These are phyloP conservation scores for Metschnikowia cubensis DNA, from an alignment of 805 yeast genomes.

Conservation along the genomic window DNA sequence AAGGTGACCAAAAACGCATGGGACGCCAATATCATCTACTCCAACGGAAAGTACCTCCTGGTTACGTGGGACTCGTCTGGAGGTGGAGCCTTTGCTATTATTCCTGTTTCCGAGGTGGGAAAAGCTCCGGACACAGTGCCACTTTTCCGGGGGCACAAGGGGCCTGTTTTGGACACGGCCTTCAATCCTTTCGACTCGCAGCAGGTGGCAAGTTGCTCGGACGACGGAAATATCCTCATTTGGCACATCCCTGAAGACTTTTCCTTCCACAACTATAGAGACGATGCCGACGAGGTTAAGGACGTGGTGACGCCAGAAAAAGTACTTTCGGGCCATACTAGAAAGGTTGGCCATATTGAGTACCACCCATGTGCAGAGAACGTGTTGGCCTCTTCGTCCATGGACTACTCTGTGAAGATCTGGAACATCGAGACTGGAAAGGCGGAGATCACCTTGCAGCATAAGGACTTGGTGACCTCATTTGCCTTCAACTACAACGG, in stretches of 20 bases:
- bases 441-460: conserved; percentile 68
- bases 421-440: conserved; percentile 85
- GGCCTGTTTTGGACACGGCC: conserved; percentile 91
- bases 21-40: conserved; percentile 87
- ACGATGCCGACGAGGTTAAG: conserved; percentile 51
- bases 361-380: conserved; percentile 87
- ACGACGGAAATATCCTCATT: conserved; percentile 55
- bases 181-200: conserved; percentile 87
- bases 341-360: conserved; percentile 89
- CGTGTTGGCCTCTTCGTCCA: conserved; percentile 83
- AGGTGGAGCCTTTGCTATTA: conserved; percentile 95
- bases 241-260: conserved; percentile 88
- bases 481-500: conserved; percentile 92
- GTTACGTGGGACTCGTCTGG: conserved; percentile 94
- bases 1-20: conserved; percentile 88
- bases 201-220: conserved; percentile 33
- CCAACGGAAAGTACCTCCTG: conserved; percentile 81
- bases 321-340: conserved; percentile 75
- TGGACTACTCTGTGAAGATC: conserved; percentile 85
- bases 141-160: conserved; percentile 91
- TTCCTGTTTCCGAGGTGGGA: conserved; percentile 82
- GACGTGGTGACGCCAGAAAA: conserved; percentile 68
- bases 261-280: conserved; percentile 59
- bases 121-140: conserved; percentile 93
- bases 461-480: conserved; percentile 88